phyloP scores from a whole-genome alignment of 2,329 filamentous ascomycete genomes.

The Bimuria novae-zelandiae region DNA sequence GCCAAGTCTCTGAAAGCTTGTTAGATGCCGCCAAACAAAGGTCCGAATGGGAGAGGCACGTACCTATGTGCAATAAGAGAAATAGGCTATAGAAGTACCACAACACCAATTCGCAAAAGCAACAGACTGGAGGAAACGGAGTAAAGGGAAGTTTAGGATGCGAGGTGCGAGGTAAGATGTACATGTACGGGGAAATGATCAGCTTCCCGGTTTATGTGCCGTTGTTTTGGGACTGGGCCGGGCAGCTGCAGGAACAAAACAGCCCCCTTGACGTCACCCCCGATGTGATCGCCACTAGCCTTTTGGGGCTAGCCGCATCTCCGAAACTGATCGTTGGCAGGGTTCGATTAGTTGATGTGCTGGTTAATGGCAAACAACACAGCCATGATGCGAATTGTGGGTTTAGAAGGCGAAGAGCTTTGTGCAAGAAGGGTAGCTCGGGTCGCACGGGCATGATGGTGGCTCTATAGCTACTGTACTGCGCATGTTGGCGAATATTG shows the following conservation, averaged over 20 bases:
- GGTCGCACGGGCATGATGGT: not conserved
- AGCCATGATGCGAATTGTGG: not conserved
- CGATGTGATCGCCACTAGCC: not conserved
- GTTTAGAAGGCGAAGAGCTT: not conserved
- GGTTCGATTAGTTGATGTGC: not conserved
- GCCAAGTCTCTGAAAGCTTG: not conserved
- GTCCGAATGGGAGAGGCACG: too few relatives aligned
- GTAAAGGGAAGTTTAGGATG: not conserved
- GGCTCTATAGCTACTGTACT: too few relatives aligned
- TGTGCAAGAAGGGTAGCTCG: not conserved
- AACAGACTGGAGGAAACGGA: constrained; percentile 16
- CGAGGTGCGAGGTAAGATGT: not conserved
- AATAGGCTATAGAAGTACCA: not conserved
- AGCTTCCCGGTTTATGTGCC: constrained; percentile 8
- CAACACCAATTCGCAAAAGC: constrained; percentile 7
- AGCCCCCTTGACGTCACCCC: constrained; percentile 3
- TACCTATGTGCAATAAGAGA: too few relatives aligned
- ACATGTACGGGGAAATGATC: not conserved
- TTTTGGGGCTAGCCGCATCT: not conserved
- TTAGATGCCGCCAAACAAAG: constrained; percentile 9
- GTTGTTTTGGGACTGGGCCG: too few relatives aligned
- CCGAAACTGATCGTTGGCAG: not conserved
- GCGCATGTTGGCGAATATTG: too few relatives aligned
- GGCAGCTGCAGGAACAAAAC: constrained; percentile 7
- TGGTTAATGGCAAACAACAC: not conserved